Conservation (phyloP, 163 green algal genomes). For the Chloromonas sp. region DNA sequence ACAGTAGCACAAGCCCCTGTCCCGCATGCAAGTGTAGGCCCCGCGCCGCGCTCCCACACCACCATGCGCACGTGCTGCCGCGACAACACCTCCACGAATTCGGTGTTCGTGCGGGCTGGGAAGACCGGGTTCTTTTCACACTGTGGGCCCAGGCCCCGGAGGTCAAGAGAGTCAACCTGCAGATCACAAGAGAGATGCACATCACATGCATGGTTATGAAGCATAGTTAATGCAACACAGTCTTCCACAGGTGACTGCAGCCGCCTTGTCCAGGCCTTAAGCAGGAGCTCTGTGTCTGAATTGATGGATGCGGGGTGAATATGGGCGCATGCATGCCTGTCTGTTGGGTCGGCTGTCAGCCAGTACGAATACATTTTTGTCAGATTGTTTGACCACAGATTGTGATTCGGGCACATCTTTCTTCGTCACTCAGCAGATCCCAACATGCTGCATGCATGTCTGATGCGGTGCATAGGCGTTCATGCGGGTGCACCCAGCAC, state of each 20-base stretch:
- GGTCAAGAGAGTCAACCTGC: constrained; percentile 74
- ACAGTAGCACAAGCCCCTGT: constrained; percentile 95
- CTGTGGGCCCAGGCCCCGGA: constrained; percentile 72
- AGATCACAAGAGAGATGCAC: neutral
- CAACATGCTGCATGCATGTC: too few relatives aligned
- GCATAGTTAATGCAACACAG: too few relatives aligned
- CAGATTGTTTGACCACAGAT: constrained; percentile 4
- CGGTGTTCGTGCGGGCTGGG: constrained; percentile 93
- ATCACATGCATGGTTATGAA: too few relatives aligned
- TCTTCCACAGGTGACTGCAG: too few relatives aligned
- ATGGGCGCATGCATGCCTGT: too few relatives aligned
- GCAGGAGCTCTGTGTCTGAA: too few relatives aligned
- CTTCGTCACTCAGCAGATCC: too few relatives aligned
- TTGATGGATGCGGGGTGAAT: too few relatives aligned
- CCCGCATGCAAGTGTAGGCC: constrained; percentile 91
- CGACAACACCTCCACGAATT: constrained; percentile 78
- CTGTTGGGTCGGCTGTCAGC: neutral
- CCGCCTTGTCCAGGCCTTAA: too few relatives aligned
- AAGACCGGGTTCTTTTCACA: constrained; percentile 92
- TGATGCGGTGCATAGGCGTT: too few relatives aligned
- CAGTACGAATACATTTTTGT: constrained; percentile 13
- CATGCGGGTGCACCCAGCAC: too few relatives aligned
- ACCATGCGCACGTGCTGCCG: constrained; percentile 79
- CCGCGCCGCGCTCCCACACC: constrained; percentile 96
- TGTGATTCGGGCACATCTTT: neutral